A percentile compares a stretch with the other conserved stretches of the same genome.
These are phyloP conservation scores for Globisporangium splendens DNA, from an alignment of 352 stramenopile genomes.

Conservation along the genomic window DNA sequence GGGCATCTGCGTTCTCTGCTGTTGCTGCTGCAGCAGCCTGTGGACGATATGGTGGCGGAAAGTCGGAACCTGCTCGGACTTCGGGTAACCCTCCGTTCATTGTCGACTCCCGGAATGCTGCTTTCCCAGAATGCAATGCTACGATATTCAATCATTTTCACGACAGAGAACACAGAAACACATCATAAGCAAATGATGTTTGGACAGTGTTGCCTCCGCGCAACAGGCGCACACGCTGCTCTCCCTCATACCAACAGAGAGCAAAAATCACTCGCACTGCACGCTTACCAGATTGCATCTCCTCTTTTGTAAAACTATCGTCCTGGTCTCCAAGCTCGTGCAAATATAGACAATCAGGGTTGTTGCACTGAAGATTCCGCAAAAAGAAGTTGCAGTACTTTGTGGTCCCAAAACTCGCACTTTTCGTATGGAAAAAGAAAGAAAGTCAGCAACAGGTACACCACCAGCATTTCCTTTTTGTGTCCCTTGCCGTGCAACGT, in stretches of 20 bases:
- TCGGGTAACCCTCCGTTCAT: slow-evolving; percentile 36
- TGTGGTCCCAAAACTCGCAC: slow-evolving; percentile 92
- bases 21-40: slow-evolving; percentile 10
- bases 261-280: no score
- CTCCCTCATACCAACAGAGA: no score
- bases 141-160: background rate
- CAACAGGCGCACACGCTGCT: no score
- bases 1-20: slow-evolving; percentile 30
- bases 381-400: slow-evolving; percentile 97
- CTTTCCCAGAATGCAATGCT: slow-evolving; percentile 74
- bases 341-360: slow-evolving; percentile 93
- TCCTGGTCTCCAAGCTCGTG: slow-evolving; percentile 91
- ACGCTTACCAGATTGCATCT: slow-evolving; percentile 80
- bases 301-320: slow-evolving; percentile 94
- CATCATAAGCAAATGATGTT: slow-evolving; percentile 6
- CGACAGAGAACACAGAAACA: slow-evolving; percentile 5
- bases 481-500: background rate
- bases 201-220: no score
- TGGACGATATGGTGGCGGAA: slow-evolving; percentile 44
- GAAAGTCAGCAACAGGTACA: background rate
- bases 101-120: slow-evolving; percentile 62
- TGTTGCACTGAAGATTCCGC: slow-evolving; percentile 89
- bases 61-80: slow-evolving; percentile 47
- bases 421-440: slow-evolving; percentile 13
- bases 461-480: no score